Evolutionary conservation across 805 yeast species (phyloP).

Genomic region (Metahyphopichia silvanorum): DNA sequence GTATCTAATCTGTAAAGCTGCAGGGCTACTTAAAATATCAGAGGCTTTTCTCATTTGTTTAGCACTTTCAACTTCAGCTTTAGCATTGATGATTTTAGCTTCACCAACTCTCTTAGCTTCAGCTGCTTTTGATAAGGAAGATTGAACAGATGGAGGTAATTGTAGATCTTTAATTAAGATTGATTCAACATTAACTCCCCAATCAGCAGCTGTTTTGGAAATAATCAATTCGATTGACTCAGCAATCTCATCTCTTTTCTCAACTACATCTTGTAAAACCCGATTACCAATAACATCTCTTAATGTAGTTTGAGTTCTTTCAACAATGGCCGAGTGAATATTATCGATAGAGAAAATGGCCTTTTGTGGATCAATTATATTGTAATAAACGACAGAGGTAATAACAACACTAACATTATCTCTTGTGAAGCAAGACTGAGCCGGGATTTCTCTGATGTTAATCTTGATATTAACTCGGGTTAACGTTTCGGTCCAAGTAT

Average conservation of each 20-base stretch:
- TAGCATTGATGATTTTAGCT: slow-evolving; percentile 69
- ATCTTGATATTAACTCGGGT: slow-evolving; percentile 50
- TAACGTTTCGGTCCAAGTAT: slow-evolving; percentile 60
- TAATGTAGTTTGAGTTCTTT: slow-evolving; percentile 69
- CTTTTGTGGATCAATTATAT: slow-evolving; percentile 64
- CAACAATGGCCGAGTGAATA: slow-evolving; percentile 54
- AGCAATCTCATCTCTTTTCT: slow-evolving; percentile 69
- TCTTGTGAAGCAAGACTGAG: slow-evolving; percentile 67
- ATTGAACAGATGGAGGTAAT: slow-evolving; percentile 52
- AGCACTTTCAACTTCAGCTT: slow-evolving; percentile 74
- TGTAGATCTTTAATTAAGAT: slow-evolving; percentile 65
- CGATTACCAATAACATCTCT: slow-evolving; percentile 70
- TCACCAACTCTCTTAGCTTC: slow-evolving; percentile 76
- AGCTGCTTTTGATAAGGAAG: slow-evolving; percentile 68
- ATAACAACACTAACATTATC: slow-evolving; percentile 63
- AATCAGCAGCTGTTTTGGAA: slow-evolving; percentile 55
- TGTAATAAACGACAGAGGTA: slow-evolving; percentile 66
- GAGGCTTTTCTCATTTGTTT: slow-evolving; percentile 78
- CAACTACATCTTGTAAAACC: slow-evolving; percentile 66
- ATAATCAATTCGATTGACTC: slow-evolving; percentile 60
- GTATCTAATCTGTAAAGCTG: slow-evolving; percentile 77
- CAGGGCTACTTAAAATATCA: slow-evolving; percentile 67
- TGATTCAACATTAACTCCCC: slow-evolving; percentile 72
- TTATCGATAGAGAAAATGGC: slow-evolving; percentile 57
- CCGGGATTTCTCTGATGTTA: slow-evolving; percentile 61